These are phyloP conservation scores for Cutaneotrichosporon sp. DNA, from an alignment of 1,284 basidiomycete species.

Conservation along the genomic window DNA sequence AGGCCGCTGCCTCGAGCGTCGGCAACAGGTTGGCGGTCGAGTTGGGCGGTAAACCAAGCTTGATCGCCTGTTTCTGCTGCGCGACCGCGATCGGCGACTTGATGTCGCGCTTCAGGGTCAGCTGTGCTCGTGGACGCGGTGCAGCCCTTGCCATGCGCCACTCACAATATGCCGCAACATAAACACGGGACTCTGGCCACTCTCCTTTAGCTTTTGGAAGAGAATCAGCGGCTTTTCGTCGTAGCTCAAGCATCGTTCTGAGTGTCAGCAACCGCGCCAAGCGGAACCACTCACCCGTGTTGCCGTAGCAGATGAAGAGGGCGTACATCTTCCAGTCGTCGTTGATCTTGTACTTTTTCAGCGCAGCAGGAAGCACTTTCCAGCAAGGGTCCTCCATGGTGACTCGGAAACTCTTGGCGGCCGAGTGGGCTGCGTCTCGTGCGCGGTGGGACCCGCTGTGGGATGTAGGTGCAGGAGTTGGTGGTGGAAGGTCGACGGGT, in stretches of 20 bases:
- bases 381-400: constrained; percentile 93
- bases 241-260: constrained; percentile 91
- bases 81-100: constrained; percentile 92
- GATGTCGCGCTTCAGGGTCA: constrained; percentile 90
- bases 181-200: constrained; percentile 95
- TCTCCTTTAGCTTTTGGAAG: constrained; percentile 95
- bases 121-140: constrained; percentile 89
- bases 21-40: constrained; percentile 30
- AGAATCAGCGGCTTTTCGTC: constrained; percentile 96
- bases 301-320: constrained; percentile 97
- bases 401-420: constrained; percentile 53
- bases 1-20: constrained; percentile 27
- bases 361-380: constrained; percentile 93
- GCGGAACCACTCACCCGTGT: constrained; percentile 59
- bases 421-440: constrained; percentile 38
- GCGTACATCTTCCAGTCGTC: constrained; percentile 99
- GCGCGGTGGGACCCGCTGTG: constrained; percentile 5
- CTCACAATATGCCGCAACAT: constrained; percentile 86
- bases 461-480: neutral
- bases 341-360: constrained; percentile 98
- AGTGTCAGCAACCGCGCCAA: neutral
- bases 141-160: neutral
- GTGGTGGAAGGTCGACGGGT: constrained; percentile 11
- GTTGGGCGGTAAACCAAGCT: constrained; percentile 34
- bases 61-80: constrained; percentile 77